phyloP scores from a whole-genome alignment of 164 flowering plant genomes.

The Annona squamosa region DNA sequence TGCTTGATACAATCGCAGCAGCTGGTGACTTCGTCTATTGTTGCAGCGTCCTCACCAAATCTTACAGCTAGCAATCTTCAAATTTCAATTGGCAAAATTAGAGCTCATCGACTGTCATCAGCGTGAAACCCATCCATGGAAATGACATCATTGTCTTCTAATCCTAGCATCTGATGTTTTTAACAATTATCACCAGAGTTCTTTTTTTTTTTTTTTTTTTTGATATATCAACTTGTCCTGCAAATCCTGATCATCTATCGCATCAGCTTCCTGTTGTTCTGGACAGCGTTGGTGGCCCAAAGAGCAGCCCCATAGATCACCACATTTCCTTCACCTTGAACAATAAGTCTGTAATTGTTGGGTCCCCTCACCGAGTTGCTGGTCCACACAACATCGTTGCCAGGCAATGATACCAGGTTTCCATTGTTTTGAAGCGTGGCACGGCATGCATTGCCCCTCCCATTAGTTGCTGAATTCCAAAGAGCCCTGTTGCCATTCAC shows the following conservation, averaged over 20 bases:
- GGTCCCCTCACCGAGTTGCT: conserved; percentile 11
- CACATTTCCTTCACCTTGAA: conserved; percentile 20
- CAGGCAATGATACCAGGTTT: conserved; percentile 12
- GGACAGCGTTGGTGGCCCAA: conserved; percentile 22
- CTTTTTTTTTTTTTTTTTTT: too few species aligned
- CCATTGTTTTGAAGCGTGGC: conserved; percentile 10
- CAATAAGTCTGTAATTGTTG: conserved; percentile 14
- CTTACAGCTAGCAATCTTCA: too few species aligned
- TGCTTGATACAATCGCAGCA: too few species aligned
- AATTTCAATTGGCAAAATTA: too few species aligned
- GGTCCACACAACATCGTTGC: conserved; percentile 12
- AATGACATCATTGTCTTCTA: too few species aligned
- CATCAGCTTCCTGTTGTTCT: conserved; percentile 2
- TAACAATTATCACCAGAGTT: too few species aligned
- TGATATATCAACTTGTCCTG: background rate
- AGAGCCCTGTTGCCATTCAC: conserved; percentile 7
- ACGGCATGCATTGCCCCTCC: conserved; percentile 10
- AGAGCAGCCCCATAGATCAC: conserved; percentile 20
- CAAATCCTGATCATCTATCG: background rate
- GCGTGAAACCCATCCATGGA: too few species aligned
- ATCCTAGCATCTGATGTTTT: too few species aligned
- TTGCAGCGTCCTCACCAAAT: too few species aligned
- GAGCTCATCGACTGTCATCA: too few species aligned
- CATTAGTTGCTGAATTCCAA: conserved; percentile 14
- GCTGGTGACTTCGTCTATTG: too few species aligned